phyloP scores from a whole-genome alignment of 164 flowering plant genomes.

The Annona cherimola region DNA sequence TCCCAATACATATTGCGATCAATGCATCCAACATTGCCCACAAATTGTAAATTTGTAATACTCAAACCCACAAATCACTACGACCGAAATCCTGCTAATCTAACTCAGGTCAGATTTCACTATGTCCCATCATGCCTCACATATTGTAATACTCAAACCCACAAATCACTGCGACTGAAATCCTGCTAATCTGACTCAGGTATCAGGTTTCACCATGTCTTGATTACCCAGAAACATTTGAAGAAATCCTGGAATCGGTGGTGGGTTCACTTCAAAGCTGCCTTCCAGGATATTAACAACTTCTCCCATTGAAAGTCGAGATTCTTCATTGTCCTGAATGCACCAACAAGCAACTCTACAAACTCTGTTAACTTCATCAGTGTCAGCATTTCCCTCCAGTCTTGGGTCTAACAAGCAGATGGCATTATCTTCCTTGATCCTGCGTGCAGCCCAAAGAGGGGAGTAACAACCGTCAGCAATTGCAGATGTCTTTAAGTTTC shows the following conservation, averaged over 20 bases:
- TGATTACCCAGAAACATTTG: constrained; percentile 13
- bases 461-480: constrained; percentile 14
- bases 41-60: too few relatives aligned
- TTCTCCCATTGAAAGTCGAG: constrained; percentile 31
- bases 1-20: too few relatives aligned
- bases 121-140: too few relatives aligned
- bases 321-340: constrained; percentile 28
- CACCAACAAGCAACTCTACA: constrained; percentile 35
- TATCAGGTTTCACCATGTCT: not conserved
- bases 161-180: too few relatives aligned
- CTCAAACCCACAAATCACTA: too few relatives aligned
- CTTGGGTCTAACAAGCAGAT: constrained; percentile 18
- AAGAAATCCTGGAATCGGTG: constrained; percentile 29
- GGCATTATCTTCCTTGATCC: constrained; percentile 10
- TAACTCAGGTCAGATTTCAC: too few relatives aligned
- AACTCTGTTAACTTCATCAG: constrained; percentile 22
- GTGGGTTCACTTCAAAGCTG: constrained; percentile 20
- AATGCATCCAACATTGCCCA: too few relatives aligned
- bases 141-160: too few relatives aligned
- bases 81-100: too few relatives aligned
- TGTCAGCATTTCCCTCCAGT: constrained; percentile 23
- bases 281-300: constrained; percentile 37
- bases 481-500: constrained; percentile 20
- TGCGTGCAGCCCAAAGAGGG: constrained; percentile 27
- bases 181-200: not conserved